Base-by-base conservation (phyloP, 805 yeast genomes). In the Suhomyces emberorum region DNA sequence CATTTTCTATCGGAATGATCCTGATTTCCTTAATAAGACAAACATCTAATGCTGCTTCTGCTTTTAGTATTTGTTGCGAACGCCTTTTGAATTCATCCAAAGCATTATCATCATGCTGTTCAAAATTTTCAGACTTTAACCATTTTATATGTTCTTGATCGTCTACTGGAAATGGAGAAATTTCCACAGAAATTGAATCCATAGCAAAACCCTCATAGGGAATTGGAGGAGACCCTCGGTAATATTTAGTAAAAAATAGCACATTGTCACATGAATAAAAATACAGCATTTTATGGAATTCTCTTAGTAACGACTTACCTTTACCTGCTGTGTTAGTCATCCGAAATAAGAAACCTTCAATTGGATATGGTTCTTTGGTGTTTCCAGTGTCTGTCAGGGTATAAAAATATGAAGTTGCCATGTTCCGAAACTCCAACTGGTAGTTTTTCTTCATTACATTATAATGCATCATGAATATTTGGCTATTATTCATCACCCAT, bases 341-440 rank as follows among this genome's bases (percentile, higher is more conserved):
- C 33, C 81, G 69, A 3, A 76, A 62, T 15, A 89, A 55, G 53
- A 84, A 88, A 0, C 98, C 98, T 60, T 91, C 98, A 7, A 88
- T 57, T 0, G 95, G 81, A 0, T 61, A 35, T 0, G 96, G 96
- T 51, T 83, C 95, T 8, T 23, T 24, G 11, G 19, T 2, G 9
- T 6, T 15, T 1, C 34, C 48, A 21, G 46, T 20, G 35, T 35
- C 34, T 3, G 12, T 15, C 1, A 17, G 24, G 1, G 66, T 51
- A 2, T 63, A 51, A 3, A 75, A 64, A 38, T 69, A 66, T 35
- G 70, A 71, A 11, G 52, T 46, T 6, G 22, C 28, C 17, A 70
- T 51, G 14, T 63, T 69, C 28, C 95, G 64, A 15, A 83, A 55
- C 51, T 88, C 91, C n/a, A 88, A 7, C 74, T 67, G 39, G 54